Evolutionary conservation across 768 basidiomycete species (phyloP), one percentile per base, ranked within the genome.

Genomic region (Kondoa malvinella): DNA sequence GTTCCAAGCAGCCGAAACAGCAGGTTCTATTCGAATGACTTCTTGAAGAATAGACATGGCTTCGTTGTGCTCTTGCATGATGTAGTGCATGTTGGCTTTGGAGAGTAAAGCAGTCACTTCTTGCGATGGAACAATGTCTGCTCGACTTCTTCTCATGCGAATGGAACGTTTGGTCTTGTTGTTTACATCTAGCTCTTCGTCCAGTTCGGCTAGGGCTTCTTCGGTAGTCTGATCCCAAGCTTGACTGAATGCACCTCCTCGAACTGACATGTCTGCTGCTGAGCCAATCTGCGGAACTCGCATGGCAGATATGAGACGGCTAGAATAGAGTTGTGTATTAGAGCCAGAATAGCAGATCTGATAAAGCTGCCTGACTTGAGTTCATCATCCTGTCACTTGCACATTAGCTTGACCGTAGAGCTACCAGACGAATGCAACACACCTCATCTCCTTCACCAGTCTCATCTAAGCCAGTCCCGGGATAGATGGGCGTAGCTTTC

Each of bases 21-120:
- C 83, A 1, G 92, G 90, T 75, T 99, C 94, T 67, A 92, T 89
- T 8, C 89, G 84, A 66, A 99, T 90, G 71, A 95, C 88, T 74
- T 97, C 90, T 75, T 87, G 85, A 83, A 92, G 88, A 29, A 86
- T 81, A 25, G 84, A 82, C 34, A 90, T 84, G 0, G 90, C 86
- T 71, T 86, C 81, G 1, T 80, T 77, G 8, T 85, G 78, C 66
- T 89, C 78, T 69, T 80, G 83, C 72, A 86, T 83, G 63, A 92
- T 83, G 76, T 89, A 95, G 1, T 87, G 87, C 73, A 87, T 84
- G 74, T 92, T 92, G 26, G 88, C 92, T 66, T 87, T 84, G 30
- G 90, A 89, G 64, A 96, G 84, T 21, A 94, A 69, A 3, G 68
- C 71, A 40, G 75, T 71, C 8, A 79, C 76, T 71, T 81, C 78